phyloP scores from a whole-genome alignment of 2,329 filamentous ascomycete genomes.

The Botrytis fabae region DNA sequence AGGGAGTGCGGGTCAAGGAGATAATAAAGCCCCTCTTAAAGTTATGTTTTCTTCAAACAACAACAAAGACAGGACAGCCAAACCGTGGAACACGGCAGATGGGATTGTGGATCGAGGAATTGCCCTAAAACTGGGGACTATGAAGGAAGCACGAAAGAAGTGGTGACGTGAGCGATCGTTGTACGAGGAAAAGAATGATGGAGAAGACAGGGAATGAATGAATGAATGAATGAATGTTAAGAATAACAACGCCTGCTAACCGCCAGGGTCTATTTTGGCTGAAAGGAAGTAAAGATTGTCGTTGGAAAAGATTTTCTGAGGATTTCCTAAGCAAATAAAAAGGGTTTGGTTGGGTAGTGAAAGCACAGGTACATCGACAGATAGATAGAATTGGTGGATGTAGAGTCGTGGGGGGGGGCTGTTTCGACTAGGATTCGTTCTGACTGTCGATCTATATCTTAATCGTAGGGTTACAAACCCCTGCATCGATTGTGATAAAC shows the following conservation, averaged over 20 bases:
- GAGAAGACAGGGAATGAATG: background rate
- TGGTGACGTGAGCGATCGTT: slow-evolving; percentile 19
- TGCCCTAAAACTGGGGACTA: slow-evolving; percentile 17
- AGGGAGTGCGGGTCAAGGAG: slow-evolving; percentile 15
- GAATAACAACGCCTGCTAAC: background rate
- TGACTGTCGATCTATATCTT: slow-evolving; percentile 21
- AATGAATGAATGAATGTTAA: background rate
- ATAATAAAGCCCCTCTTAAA: slow-evolving; percentile 11
- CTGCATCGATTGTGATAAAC: slow-evolving; percentile 15
- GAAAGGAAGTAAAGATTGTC: slow-evolving; percentile 5
- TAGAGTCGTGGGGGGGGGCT: slow-evolving; percentile 11
- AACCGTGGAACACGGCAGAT: slow-evolving; percentile 12
- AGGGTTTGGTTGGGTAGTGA: background rate
- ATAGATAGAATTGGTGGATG: slow-evolving; percentile 5
- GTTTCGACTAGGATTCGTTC: slow-evolving; percentile 13
- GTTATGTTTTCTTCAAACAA: slow-evolving; percentile 11
- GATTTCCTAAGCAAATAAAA: background rate
- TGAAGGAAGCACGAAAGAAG: slow-evolving; percentile 9
- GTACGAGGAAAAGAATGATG: background rate
- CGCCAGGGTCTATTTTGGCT: slow-evolving; percentile 7
- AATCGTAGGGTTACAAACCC: slow-evolving; percentile 9
- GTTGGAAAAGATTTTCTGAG: background rate
- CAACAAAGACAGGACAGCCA: slow-evolving; percentile 11
- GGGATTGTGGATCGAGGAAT: slow-evolving; percentile 17
- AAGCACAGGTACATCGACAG: background rate